Base-by-base conservation (phyloP, 2,329 filamentous ascomycete species). In the Bipolaris zeicola region DNA sequence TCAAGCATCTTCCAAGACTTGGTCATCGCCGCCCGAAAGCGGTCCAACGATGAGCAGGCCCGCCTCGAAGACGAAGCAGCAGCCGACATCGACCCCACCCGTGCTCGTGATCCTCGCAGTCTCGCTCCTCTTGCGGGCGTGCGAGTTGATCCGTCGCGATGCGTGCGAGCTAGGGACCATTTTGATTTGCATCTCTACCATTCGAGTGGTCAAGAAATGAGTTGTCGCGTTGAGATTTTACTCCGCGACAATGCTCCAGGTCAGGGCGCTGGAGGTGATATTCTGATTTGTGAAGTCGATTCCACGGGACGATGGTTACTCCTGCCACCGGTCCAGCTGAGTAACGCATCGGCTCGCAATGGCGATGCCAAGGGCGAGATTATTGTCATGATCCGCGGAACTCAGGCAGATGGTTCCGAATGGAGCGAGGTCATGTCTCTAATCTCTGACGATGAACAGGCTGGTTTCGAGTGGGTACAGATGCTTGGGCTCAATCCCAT, bases 201-300 rank as follows among this genome's bases (percentile, higher is more conserved):
- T 75, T 96, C 94, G 1, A 96, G 86, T 68, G 93, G 94, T 1
- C 94, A 98, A 73, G 84, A 92, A 58, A 83, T 99, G 42, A 91
- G 92, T 67, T 97, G 95, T 71, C 90, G 90, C 65, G 86, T 96
- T 14, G 95, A 99, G 73, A 74, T 99, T 28, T 83, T 98, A 13
- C 85, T 94, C 62, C 87, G 95, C 70, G 94, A 98, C 70, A 91
- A 91, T 65, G 82, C 87, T 22, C 81, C 84, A n/a, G 84, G 85
- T 46, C 82, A 84, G 34, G 84, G 85, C 3, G 85, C 89, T 60
- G 80, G 85, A 46, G 92, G 94, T 6, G 95, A 99, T 74, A 74
- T 99, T n/a, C 84, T 99, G 20, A 89, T 99, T 54, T 93, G 94
- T 64, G 93, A 98, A 75, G 87, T 92, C n/a, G 92, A 92, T 42